Evolutionary conservation across 768 basidiomycete species (phyloP).

Genomic region (Saitozyma sp.): DNA sequence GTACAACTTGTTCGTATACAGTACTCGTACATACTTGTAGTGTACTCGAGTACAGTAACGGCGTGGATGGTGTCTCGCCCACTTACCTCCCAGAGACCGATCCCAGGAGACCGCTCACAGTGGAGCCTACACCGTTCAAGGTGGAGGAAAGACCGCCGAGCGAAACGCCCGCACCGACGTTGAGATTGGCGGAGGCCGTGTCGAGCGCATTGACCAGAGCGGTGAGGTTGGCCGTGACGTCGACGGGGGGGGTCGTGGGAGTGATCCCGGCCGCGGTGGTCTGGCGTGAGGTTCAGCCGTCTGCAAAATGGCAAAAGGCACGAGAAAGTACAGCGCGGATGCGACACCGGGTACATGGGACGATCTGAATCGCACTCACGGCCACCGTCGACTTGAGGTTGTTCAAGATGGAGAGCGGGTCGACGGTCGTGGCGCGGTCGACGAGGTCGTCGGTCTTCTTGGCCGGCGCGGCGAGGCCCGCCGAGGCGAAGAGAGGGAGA

Average conservation of each 20-base stretch:
- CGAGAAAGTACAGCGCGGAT: no score
- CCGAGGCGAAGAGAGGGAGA: constrained; percentile 2
- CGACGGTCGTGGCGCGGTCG: not conserved
- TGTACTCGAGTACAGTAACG: no score
- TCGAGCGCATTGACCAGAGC: not conserved
- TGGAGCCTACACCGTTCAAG: not conserved
- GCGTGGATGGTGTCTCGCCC: no score
- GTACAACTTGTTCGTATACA: no score
- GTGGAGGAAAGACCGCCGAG: not conserved
- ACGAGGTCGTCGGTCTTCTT: not conserved
- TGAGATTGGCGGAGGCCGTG: constrained; percentile 2
- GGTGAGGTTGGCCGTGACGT: constrained; percentile 6
- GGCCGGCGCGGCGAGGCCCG: not conserved
- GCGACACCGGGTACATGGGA: no score
- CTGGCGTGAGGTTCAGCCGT: not conserved
- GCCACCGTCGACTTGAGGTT: constrained; percentile 1
- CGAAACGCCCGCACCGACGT: not conserved
- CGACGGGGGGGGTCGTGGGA: not conserved
- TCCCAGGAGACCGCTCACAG: not conserved
- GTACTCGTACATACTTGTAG: no score
- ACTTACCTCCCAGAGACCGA: no score
- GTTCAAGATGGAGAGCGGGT: not conserved
- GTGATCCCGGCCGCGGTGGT: not conserved
- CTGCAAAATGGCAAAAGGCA: no score
- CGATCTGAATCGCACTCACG: no score